Base-by-base conservation (phyloP, 768 basidiomycete genomes). In the Piloderma croceum region DNA sequence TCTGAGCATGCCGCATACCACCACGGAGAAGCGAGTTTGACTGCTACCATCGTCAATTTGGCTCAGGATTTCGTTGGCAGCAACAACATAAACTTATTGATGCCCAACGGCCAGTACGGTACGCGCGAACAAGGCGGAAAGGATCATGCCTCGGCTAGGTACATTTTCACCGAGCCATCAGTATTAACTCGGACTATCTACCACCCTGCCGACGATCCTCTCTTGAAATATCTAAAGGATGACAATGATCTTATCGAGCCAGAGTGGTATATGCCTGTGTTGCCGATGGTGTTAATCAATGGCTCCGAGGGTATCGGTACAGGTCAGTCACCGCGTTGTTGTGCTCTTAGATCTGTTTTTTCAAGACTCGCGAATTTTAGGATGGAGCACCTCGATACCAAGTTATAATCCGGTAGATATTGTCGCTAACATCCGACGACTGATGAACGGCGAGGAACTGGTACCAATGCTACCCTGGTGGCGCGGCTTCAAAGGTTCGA, bases 271-370 rank as follows among this genome's bases (percentile, higher is more conserved):
- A 71, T 97, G 66, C 94, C 96, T 13, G 62, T 91, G 31, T 53
- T 99, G 2, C 96, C 96, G 0, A 70, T 93, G 60, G 73, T 97
- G 1, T 71, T 99, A 38, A 62, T 98, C 57, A 98, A 99, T 52
- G 96, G 96, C 6, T 82, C 89, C 7, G 93, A 97, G 49, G 96
- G 96, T 67, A 98, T 99, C 52, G 96, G 96, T 33, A 99, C 96
- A 41, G 91, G 89, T 84, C 43, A 55, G 75, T 51, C 11, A 5
- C 24, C n/a, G 6, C 34, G 31, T 27, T 11, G 20, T 39, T 3
- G 33, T 31, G 7, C n/a, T 43, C 6, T 34, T 13, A n/a, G 3
- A 22, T 27, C 18, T 20, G 4, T 41, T 32, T 25, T 17, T 34
- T 53, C 10, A 42, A 19, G 7, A 9, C 15, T 9, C 9, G 10